These are phyloP conservation scores for Tephrocybe rancida DNA, from an alignment of 768 basidiomycete genomes.

Conservation along the genomic window DNA sequence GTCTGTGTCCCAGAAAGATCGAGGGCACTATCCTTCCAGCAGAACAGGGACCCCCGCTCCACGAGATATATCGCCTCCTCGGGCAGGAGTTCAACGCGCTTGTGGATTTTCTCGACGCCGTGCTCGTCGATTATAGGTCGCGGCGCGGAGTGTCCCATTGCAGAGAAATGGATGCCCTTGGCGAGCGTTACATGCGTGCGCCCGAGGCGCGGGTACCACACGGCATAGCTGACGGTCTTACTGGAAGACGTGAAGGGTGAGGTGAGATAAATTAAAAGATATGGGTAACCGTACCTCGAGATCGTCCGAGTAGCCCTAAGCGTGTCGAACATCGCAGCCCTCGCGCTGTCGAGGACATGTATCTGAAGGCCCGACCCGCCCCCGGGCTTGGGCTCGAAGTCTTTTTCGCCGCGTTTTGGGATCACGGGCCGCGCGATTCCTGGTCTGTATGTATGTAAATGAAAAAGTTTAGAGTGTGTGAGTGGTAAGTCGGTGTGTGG, in stretches of 20 bases:
- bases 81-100: conserved; percentile 83
- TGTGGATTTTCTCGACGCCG: conserved; percentile 48
- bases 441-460: conserved; percentile 29
- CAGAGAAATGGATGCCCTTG: conserved; percentile 82
- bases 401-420: conserved; percentile 96
- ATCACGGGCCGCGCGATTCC: conserved; percentile 66
- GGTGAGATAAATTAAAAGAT: neutral
- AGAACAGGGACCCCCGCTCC: conserved; percentile 87
- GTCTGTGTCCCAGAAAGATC: conserved; percentile 32
- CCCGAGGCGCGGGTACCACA: conserved; percentile 72
- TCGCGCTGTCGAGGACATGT: conserved; percentile 77
- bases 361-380: conserved; percentile 77
- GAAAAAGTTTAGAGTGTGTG: conserved; percentile 8
- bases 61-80: conserved; percentile 95
- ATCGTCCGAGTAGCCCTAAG: conserved; percentile 73
- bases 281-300: conserved; percentile 54
- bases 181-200: conserved; percentile 70
- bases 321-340: conserved; percentile 87
- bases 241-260: conserved; percentile 34
- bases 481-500: no score
- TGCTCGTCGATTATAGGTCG: conserved; percentile 38
- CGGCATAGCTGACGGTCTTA: conserved; percentile 77
- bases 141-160: conserved; percentile 80
- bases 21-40: conserved; percentile 61
- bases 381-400: conserved; percentile 81